These are phyloP conservation scores for Oryza longistaminata DNA, from an alignment of 176 grass and related monocot genomes.

Conservation along the genomic window DNA sequence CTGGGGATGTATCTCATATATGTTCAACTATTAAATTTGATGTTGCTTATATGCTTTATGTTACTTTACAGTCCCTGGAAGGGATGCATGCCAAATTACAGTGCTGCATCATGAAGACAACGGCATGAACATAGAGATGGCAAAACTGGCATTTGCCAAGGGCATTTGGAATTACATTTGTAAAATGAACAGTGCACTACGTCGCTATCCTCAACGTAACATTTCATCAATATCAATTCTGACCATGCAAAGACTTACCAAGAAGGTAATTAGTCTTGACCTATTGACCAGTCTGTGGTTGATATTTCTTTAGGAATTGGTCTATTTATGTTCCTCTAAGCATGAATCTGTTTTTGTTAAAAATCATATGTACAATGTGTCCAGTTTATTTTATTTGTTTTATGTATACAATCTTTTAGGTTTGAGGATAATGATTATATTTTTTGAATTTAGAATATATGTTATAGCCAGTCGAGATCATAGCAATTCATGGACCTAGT, in stretches of 20 bases:
- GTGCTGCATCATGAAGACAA: constrained; percentile 88
- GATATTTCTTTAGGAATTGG: not conserved
- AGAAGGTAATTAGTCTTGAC: constrained; percentile 58
- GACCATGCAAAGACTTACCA: constrained; percentile 69
- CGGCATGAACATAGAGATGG: constrained; percentile 92
- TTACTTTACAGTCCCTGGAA: constrained; percentile 66
- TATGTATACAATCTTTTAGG: not conserved
- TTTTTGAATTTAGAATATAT: not conserved
- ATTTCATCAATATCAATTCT: constrained; percentile 46
- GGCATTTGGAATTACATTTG: constrained; percentile 96
- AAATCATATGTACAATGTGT: not conserved
- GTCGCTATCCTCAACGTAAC: constrained; percentile 54
- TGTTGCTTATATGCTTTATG: constrained; percentile 22
- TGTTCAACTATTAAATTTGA: constrained; percentile 13
- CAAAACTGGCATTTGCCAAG: constrained; percentile 94
- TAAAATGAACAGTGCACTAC: constrained; percentile 91
- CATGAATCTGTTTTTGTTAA: not conserved
- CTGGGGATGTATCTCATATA: not conserved
- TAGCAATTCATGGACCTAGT: too few relatives aligned
- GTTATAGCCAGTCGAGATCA: not conserved
- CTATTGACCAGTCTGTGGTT: not conserved
- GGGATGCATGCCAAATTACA: constrained; percentile 83
- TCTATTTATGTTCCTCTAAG: not conserved
- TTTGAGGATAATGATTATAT: not conserved
- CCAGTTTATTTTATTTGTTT: not conserved